phyloP scores from a whole-genome alignment of 257 asterid genomes.

The Ocimum tenuiflorum region DNA sequence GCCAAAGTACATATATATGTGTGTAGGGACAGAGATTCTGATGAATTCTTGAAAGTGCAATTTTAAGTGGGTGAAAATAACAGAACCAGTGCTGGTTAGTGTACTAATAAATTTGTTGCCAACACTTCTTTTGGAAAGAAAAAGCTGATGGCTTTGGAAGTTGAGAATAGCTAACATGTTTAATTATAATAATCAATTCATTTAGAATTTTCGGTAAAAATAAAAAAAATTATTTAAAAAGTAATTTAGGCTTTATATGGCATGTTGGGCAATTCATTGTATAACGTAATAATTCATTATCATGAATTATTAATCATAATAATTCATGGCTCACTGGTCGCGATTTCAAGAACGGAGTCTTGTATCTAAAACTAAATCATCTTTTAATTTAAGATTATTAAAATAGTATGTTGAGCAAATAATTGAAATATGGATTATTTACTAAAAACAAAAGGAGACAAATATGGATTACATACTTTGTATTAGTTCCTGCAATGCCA shows the following conservation, averaged over 20 bases:
- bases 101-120: conserved; percentile 3
- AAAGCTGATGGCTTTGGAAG: conserved; percentile 27
- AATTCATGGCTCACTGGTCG: too few relatives aligned
- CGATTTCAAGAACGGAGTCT: too few relatives aligned
- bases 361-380: too few relatives aligned
- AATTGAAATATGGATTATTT: too few relatives aligned
- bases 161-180: neutral
- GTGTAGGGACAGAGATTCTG: conserved; percentile 20
- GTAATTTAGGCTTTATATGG: neutral
- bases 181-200: neutral
- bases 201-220: neutral
- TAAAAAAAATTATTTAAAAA: too few relatives aligned
- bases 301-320: too few relatives aligned
- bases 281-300: neutral
- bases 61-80: conserved; percentile 19
- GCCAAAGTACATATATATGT: too few relatives aligned
- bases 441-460: too few relatives aligned
- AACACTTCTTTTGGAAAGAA: conserved; percentile 23
- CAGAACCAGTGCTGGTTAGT: conserved; percentile 13
- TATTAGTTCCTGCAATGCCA: too few relatives aligned
- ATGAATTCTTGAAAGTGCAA: conserved; percentile 22
- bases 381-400: too few relatives aligned
- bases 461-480: too few relatives aligned
- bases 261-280: neutral
- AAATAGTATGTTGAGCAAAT: too few relatives aligned